Evolutionary conservation across 768 basidiomycete genomes (phyloP).

Genomic region (Suillus clintonianus): DNA sequence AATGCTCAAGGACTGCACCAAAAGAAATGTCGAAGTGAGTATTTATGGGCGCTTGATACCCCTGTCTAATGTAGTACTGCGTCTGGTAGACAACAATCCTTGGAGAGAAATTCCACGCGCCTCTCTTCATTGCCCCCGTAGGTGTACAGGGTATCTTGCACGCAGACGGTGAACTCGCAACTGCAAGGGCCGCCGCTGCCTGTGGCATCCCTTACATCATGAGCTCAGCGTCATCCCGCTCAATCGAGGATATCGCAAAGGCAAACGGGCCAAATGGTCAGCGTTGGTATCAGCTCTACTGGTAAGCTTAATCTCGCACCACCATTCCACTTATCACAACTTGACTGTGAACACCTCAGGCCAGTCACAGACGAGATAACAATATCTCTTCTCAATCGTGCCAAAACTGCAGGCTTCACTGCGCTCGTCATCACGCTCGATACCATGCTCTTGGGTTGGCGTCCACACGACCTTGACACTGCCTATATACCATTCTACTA

Average conservation of each 20-base stretch:
- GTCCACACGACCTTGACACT: constrained; percentile 69
- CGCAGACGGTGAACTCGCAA: constrained; percentile 69
- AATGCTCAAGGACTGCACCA: constrained; percentile 66
- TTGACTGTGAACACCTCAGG: constrained; percentile 38
- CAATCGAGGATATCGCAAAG: constrained; percentile 76
- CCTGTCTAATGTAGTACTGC: not conserved
- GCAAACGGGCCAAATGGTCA: constrained; percentile 64
- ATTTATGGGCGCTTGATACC: not conserved
- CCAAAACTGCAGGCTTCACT: constrained; percentile 64
- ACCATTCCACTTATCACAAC: not conserved
- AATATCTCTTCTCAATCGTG: constrained; percentile 64
- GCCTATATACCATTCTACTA: constrained; percentile 68
- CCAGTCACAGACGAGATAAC: constrained; percentile 61
- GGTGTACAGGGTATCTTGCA: constrained; percentile 80
- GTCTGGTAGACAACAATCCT: constrained; percentile 63
- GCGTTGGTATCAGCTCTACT: constrained; percentile 84
- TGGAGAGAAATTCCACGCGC: constrained; percentile 61
- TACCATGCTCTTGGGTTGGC: constrained; percentile 73
- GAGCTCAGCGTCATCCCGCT: constrained; percentile 71
- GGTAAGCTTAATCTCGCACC: constrained; percentile 41
- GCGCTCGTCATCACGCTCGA: constrained; percentile 81
- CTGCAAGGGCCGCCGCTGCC: constrained; percentile 63
- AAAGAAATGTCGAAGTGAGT: constrained; percentile 60
- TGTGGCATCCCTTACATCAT: constrained; percentile 71
- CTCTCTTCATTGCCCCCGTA: constrained; percentile 70